A percentile compares a stretch with the other conserved stretches of the same genome.
These are phyloP conservation scores for Mycena crocata DNA, from an alignment of 768 basidiomycete species.

Conservation along the genomic window DNA sequence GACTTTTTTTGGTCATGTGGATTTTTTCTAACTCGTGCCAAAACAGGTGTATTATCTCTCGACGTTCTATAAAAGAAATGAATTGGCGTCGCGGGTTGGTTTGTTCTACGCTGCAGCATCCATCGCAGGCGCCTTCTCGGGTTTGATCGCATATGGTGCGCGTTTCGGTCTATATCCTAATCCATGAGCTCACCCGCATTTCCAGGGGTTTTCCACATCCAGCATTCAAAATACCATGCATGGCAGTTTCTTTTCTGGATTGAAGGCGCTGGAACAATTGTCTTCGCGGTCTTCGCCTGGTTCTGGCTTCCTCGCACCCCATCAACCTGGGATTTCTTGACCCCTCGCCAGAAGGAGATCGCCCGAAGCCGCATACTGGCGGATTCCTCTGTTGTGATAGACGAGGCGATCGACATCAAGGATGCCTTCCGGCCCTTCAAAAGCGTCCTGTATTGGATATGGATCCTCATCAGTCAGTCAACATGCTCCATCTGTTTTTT, in stretches of 20 bases:
- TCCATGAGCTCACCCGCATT: neutral
- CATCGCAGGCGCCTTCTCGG: conserved; percentile 62
- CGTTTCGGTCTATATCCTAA: neutral
- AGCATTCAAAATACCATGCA: conserved; percentile 52
- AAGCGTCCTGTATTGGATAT: conserved; percentile 60
- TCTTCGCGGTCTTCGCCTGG: conserved; percentile 58
- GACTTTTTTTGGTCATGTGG: neutral
- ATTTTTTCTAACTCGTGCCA: neutral
- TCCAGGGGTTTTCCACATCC: conserved; percentile 58
- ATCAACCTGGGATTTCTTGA: conserved; percentile 54
- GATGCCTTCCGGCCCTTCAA: conserved; percentile 59
- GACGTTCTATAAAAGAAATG: conserved; percentile 62
- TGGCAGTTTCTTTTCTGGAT: conserved; percentile 69
- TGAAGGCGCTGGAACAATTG: conserved; percentile 57
- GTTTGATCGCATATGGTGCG: conserved; percentile 59
- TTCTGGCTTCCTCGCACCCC: conserved; percentile 60
- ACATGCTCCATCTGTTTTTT: neutral
- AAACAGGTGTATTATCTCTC: conserved; percentile 61
- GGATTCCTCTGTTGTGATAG: conserved; percentile 57
- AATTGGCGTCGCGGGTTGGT: conserved; percentile 62
- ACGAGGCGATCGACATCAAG: conserved; percentile 54
- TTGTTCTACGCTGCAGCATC: conserved; percentile 63
- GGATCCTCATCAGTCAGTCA: conserved; percentile 54
- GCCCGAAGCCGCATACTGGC: conserved; percentile 56
- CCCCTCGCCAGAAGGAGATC: conserved; percentile 51